Evolutionary conservation across 306 rosid genomes (phyloP), one percentile per base, ranked within the genome.

Genomic region (Inga laurina): DNA sequence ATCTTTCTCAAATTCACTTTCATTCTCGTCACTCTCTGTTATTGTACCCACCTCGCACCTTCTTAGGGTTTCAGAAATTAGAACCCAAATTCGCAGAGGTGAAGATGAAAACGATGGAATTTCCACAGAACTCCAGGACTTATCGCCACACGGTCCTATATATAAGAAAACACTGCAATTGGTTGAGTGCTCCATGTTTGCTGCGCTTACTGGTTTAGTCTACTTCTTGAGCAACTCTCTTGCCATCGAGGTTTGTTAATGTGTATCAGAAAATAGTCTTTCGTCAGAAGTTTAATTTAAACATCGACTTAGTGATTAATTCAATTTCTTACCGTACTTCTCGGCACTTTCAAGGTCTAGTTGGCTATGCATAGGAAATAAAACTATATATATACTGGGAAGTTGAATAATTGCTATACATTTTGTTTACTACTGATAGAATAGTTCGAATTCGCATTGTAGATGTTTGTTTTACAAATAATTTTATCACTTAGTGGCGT

Each of bases 131-230:
- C 51, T 88, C 74, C 88, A 87, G 2, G 98, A 96, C 82, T 82
- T 96, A 49, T 96, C 99, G 18, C 88, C 90, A 66, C 76, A 88
- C 41, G 97, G 99, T 19, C 78, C 44, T 10, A 91, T 91, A 57
- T 94, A 92, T 76, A 85, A 82, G 91, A 92, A 92, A 79, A 96
- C 98, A 10, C 79, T 96, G 67, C 98, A 94, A 48, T 72, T 96
- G 92, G 99, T 96, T 69, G 99, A 96, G 88, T 96, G 99, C 84
- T 92, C 99, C 86, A 96, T 96, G 99, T 92, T 94, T 71, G 94
- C 99, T 54, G 97, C 99, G 4, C 97, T 96, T 68, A 90, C 96
- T 37, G 99, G 99, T 51, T 86, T 96, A 88, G 99, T 96, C 73
- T 96, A 92, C 75, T 94, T 96, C 89, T 87, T 94, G 89, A 96